Percentiles rank a stretch among this genome's conserved stretches.
phyloP scores from a whole-genome alignment of 148 eudicot species.

The Selenicereus undatus region DNA sequence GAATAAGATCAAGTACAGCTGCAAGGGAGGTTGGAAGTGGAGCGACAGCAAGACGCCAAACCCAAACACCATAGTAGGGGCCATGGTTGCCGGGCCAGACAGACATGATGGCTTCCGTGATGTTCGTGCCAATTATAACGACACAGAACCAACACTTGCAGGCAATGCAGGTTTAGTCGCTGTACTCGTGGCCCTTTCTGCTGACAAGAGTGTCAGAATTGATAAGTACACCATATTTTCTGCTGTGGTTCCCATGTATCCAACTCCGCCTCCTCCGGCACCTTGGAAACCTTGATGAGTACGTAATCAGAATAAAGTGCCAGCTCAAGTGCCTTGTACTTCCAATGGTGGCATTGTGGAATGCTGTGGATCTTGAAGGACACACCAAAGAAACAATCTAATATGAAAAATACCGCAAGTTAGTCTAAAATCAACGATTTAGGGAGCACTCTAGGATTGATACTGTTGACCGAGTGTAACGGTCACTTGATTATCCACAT shows the following conservation, averaged over 20 bases:
- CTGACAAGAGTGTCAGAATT: constrained; percentile 43
- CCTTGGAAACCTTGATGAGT: constrained; percentile 72
- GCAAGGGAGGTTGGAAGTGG: constrained; percentile 97
- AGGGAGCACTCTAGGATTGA: no score
- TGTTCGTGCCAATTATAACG: constrained; percentile 72
- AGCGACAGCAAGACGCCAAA: constrained; percentile 69
- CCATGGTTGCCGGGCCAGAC: constrained; percentile 97
- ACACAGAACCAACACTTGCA: constrained; percentile 87
- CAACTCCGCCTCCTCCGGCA: constrained; percentile 71
- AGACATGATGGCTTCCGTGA: constrained; percentile 75
- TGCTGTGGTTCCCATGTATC: constrained; percentile 59
- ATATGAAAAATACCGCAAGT: no score
- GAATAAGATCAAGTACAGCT: constrained; percentile 73
- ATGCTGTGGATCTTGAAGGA: no score
- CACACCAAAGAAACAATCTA: no score
- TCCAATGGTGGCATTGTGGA: no score
- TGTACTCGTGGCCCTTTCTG: constrained; percentile 79
- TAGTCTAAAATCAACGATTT: no score
- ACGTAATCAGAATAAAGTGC: background rate
- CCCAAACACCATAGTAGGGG: constrained; percentile 70
- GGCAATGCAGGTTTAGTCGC: constrained; percentile 93
- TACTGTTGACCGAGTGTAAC: no score
- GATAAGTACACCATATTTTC: constrained; percentile 92
- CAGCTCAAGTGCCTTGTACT: no score
- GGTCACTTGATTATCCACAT: no score